Evolutionary conservation across 192 early-diverging fungal genomes (phyloP), one percentile per base, ranked within the genome.

Genomic region (Blastocladiella britannica): DNA sequence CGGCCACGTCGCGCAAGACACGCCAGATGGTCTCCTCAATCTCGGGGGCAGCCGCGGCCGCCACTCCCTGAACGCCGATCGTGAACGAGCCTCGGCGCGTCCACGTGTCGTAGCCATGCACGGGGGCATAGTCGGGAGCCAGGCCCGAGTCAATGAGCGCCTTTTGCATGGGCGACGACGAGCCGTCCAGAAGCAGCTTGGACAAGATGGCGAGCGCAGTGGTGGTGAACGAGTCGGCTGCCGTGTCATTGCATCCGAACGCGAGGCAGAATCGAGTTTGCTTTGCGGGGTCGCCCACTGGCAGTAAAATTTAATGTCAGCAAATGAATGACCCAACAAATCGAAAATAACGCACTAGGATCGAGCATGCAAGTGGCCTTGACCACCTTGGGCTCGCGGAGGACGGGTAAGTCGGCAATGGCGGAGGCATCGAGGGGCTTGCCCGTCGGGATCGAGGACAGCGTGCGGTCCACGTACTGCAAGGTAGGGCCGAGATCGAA

Each of bases 91-190:
- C 77, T 27, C 73, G 67, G 53, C 65, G 63, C 22, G 61, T 65
- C 29, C 54, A 81, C 28, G 72, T 70, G 62, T 85, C 83, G 62
- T 92, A 97, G n/a, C 93, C 93, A 18, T 88, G 91, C 55, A 85
- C 87, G 8, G 84, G 73, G 53, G 82, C 82, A 70, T 89, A 97
- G 55, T 93, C 93, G 0, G 86, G 77, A 28, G 88, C 93, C 7
- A 97, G 66, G 51, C 86, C 82, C 53, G 84, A 76, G 60, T 93
- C 89, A 52, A 97, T 93, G 58, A 97, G 70, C 28, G 86, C 86
- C 63, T 90, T 76, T 65, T 92, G 87, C 88, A 97, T 89, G 15
- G 93, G 93, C 23, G 88, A 81, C 12, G 88, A 78, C 51, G 89
- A 73, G 6, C 93, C 91, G 62, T 87, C 82, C 15, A 87, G 70